Percentiles rank a stretch among this genome's conserved stretches.
These are phyloP conservation scores for Knoxdaviesia capensis DNA, from an alignment of 2,329 filamentous ascomycete genomes.

Conservation along the genomic window DNA sequence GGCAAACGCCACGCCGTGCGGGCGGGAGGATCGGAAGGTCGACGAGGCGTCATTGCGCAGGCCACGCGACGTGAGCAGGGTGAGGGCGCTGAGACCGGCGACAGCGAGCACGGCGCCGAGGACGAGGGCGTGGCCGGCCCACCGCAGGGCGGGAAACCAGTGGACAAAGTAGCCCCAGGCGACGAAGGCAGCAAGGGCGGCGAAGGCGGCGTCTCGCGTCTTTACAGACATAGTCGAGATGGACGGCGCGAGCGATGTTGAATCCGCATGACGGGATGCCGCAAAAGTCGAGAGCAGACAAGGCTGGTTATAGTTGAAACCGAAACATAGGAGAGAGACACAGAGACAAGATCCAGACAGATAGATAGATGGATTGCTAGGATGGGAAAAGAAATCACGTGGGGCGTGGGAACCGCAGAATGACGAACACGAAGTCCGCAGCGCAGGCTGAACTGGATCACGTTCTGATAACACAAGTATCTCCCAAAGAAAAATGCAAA, in stretches of 20 bases:
- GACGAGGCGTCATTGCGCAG: conserved; percentile 15
- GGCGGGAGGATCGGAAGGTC: conserved; percentile 18
- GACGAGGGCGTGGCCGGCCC: conserved; percentile 67
- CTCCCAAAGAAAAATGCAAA: no score
- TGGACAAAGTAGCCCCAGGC: conserved; percentile 74
- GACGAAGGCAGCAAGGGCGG: conserved; percentile 51
- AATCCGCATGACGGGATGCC: no score
- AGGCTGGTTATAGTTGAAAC: background rate
- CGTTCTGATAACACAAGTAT: no score
- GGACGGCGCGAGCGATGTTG: no score
- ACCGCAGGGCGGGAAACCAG: conserved; percentile 68
- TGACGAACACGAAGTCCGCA: no score
- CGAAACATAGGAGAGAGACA: background rate
- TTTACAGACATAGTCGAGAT: conserved; percentile 42
- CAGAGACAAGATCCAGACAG: background rate
- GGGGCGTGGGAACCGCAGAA: no score
- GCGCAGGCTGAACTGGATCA: no score
- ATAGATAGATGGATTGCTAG: no score
- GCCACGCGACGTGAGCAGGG: conserved; percentile 41
- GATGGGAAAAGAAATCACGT: no score
- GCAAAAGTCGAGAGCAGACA: no score
- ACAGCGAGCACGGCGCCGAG: conserved; percentile 40
- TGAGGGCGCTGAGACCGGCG: conserved; percentile 32
- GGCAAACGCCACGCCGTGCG: conserved; percentile 36
- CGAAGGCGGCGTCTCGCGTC: conserved; percentile 51